Base-by-base conservation (phyloP, 108 stramenopile species). In the Fragilaria radians region DNA sequence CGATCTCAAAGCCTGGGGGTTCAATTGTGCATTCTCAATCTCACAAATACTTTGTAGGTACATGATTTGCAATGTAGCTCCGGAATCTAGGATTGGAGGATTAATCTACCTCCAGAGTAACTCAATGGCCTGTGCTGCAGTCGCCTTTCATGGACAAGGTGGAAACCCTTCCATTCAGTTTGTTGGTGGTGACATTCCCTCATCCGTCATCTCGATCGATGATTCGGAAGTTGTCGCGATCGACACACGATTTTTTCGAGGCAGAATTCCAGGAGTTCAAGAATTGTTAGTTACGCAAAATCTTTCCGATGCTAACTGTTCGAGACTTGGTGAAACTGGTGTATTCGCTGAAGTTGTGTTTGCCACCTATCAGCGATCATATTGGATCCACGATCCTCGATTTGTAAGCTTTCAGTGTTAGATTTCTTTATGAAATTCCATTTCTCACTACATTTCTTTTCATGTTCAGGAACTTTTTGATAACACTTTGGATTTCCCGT, bases 401-500 rank as follows among this genome's bases (percentile, higher is more conserved):
- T 60, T 71, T 48, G 36, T 42, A 42, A 42, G 36, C 14, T 42
- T 14, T 7, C 7, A 11, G 11, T 7, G 14, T 42, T 42, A 14
- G 36, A 42, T 7, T 7, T 7, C 7, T 42, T 7, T 7, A 42
- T 14, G 36, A 7, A 14, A 42, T 42, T 7, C 36, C 36, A 42
- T 11, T 7, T 42, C 36, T 11, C 11, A 42, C 14, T 42, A 42
- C 36, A 42, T 42, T 42, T 11, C 36, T 14, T 42, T 42, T 42
- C 27, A 52, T 22, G 47, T 28, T 50, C 59, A n/a, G 14, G 54
- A 48, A 5, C 46, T 70, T 21, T 2, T 7, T 1, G 59, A 61
- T 19, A 75, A 75, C 52, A 75, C 73, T 14, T 3, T 70, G 4
- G 64, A 60, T 9, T 57, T 50, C 29, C 73, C 73, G 22, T n/a